phyloP scores from a whole-genome alignment of 352 stramenopile species.

The Phytophthora vignae region DNA sequence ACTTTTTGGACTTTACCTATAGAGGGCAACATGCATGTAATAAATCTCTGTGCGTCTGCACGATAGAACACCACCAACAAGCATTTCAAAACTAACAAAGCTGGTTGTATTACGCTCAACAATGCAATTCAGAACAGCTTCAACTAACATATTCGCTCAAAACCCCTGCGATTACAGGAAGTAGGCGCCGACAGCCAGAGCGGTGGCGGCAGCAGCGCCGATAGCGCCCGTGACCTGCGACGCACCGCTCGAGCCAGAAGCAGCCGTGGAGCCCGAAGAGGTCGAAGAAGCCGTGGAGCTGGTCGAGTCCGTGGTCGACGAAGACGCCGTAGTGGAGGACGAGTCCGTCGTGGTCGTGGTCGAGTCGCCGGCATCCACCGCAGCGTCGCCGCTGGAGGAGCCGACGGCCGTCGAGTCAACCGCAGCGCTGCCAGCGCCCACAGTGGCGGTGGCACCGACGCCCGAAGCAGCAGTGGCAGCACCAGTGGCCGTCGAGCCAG shows the following conservation, averaged over 20 bases:
- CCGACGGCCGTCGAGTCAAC: slow-evolving; percentile 22
- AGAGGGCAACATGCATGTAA: no score
- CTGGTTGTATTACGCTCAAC: background rate
- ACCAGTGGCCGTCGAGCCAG: slow-evolving; percentile 2
- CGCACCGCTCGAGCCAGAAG: slow-evolving; percentile 33
- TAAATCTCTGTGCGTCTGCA: no score
- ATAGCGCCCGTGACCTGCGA: slow-evolving; percentile 32
- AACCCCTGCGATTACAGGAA: slow-evolving; percentile 24
- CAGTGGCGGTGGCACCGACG: slow-evolving; percentile 10
- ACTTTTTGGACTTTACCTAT: no score
- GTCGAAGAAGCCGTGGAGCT: slow-evolving; percentile 19
- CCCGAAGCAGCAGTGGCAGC: slow-evolving; percentile 18
- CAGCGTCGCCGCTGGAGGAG: slow-evolving; percentile 11
- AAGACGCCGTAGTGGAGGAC: slow-evolving; percentile 15
- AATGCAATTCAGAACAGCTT: background rate
- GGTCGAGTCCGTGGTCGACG: slow-evolving; percentile 14
- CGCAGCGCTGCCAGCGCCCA: slow-evolving; percentile 19
- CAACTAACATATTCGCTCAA: background rate
- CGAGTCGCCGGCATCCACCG: slow-evolving; percentile 15
- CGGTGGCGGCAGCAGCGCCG: slow-evolving; percentile 23
- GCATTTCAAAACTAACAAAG: background rate
- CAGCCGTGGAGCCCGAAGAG: slow-evolving; percentile 2
- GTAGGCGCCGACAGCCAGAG: slow-evolving; percentile 37
- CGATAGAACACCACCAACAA: no score
- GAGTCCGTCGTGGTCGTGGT: slow-evolving; percentile 28